Evolutionary conservation across 1,284 basidiomycete genomes (phyloP).

Genomic region (Erythrobasidium hasegawianum): DNA sequence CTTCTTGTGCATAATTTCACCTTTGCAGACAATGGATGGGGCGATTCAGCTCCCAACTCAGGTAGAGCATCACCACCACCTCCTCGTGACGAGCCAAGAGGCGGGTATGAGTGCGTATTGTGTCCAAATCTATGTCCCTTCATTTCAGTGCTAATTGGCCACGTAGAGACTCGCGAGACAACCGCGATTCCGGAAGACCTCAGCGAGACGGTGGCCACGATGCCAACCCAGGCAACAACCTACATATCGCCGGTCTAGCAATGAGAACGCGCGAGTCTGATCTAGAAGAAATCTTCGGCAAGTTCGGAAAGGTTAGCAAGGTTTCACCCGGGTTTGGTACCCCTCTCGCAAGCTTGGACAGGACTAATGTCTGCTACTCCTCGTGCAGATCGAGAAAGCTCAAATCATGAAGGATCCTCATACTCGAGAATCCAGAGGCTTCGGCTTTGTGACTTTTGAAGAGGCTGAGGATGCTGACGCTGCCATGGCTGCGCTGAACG

Average conservation of each 20-base stretch:
- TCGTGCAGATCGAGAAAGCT: constrained; percentile 61
- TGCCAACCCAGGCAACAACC: constrained; percentile 86
- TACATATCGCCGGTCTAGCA: constrained; percentile 87
- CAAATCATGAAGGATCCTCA: constrained; percentile 97
- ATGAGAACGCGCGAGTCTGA: constrained; percentile 75
- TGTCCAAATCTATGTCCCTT: too few species aligned
- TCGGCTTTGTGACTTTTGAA: constrained; percentile 96
- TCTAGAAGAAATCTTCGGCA: constrained; percentile 81
- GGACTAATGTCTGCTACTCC: too few species aligned
- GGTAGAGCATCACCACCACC: too few species aligned
- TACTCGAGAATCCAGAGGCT: constrained; percentile 90
- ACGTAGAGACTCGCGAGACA: constrained; percentile 6
- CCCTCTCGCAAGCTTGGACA: too few species aligned
- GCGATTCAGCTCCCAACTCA: too few species aligned
- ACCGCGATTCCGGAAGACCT: neutral
- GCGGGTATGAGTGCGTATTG: too few species aligned
- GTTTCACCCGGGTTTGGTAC: too few species aligned
- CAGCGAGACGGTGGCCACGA: neutral
- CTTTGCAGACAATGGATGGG: too few species aligned
- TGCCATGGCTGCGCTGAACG: constrained; percentile 75
- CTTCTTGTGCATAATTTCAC: too few species aligned
- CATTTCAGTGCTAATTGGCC: too few species aligned
- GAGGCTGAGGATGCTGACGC: constrained; percentile 79
- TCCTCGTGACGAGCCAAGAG: too few species aligned
- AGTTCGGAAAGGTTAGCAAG: constrained; percentile 88